Conservation (phyloP, 1,284 basidiomycete genomes). For the Apiotrichum gamsii region DNA sequence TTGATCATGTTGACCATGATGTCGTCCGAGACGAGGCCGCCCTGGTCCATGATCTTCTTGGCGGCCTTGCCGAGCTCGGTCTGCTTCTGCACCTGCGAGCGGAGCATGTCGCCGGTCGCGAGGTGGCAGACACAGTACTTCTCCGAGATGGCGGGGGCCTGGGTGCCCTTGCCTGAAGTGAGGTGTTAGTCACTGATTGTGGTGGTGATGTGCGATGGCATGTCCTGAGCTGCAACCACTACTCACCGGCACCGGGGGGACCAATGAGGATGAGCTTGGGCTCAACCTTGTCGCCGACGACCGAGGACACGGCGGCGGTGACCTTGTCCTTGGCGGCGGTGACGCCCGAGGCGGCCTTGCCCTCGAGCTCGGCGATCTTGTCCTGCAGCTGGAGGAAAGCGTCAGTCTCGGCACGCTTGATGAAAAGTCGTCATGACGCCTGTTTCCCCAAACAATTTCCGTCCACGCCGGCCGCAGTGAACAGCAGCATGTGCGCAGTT, state of each 20-base stretch:
- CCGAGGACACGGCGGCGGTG: constrained; percentile 14
- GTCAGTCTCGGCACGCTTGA: no score
- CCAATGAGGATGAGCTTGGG: constrained; percentile 88
- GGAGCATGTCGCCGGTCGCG: constrained; percentile 96
- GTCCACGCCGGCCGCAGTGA: no score
- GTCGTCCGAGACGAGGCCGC: constrained; percentile 88
- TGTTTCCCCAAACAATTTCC: no score
- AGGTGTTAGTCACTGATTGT: neutral
- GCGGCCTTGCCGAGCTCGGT: constrained; percentile 84
- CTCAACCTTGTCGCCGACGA: constrained; percentile 53
- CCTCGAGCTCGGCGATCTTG: constrained; percentile 44
- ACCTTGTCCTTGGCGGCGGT: no score
- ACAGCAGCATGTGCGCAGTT: no score
- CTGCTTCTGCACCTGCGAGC: constrained; percentile 83
- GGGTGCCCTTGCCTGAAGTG: constrained; percentile 84
- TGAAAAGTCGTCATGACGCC: no score
- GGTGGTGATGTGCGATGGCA: neutral
- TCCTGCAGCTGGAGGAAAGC: constrained; percentile 37
- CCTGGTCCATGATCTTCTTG: constrained; percentile 96
- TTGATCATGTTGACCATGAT: constrained; percentile 98
- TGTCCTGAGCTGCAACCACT: neutral
- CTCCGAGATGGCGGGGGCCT: constrained; percentile 87
- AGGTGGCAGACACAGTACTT: constrained; percentile 96
- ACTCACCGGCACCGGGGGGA: constrained; percentile 88
- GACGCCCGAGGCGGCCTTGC: constrained; percentile 20